Evolutionary conservation across 2,329 filamentous ascomycete genomes (phyloP).

Genomic region (Aotearoamyces nothofagi): DNA sequence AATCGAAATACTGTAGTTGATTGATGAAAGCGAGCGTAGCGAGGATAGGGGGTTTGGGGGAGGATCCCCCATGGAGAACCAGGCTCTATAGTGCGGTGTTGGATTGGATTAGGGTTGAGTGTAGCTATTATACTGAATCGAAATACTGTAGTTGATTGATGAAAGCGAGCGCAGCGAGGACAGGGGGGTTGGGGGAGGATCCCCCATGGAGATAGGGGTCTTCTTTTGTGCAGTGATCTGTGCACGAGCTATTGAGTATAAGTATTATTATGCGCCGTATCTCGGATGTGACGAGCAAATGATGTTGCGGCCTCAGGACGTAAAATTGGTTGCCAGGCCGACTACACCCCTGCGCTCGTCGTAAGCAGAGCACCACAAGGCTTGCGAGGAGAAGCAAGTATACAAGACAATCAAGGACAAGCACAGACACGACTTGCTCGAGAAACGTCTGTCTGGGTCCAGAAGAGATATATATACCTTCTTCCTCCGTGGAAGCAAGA

Average conservation of each 20-base stretch:
- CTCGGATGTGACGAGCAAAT: not conserved
- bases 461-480: too few species aligned
- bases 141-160: too few species aligned
- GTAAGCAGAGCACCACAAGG: slow-evolving; percentile 4
- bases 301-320: too few species aligned
- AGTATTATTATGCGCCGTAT: not conserved
- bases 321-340: slow-evolving; percentile 6
- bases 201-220: too few species aligned
- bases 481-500: not conserved
- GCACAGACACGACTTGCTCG: too few species aligned
- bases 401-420: too few species aligned
- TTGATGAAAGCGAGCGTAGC: not conserved
- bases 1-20: not conserved
- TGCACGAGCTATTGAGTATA: not conserved
- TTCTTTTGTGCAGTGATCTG: not conserved
- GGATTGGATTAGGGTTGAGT: not conserved
- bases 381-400: not conserved
- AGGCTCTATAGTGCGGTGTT: not conserved
- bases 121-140: not conserved
- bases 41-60: too few species aligned
- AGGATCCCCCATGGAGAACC: not conserved
- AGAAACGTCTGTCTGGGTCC: too few species aligned
- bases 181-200: too few species aligned
- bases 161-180: too few species aligned
- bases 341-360: slow-evolving; percentile 11